These are phyloP conservation scores for Termitomyces sp. DNA, from an alignment of 768 basidiomycete genomes.

Conservation along the genomic window DNA sequence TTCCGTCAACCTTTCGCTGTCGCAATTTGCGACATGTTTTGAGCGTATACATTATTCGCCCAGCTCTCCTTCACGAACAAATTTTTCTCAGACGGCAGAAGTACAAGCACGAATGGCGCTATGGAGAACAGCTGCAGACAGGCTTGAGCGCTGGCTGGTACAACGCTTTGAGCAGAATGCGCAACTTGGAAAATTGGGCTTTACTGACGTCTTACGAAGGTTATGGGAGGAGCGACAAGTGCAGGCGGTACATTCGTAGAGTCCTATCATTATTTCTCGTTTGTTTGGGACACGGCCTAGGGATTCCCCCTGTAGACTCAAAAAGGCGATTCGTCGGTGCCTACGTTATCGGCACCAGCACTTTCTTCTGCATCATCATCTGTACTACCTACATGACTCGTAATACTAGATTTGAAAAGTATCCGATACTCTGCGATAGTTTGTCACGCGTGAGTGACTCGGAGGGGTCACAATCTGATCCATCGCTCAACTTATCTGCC, in stretches of 20 bases:
- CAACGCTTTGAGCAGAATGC: constrained; percentile 93
- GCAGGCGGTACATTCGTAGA: constrained; percentile 15
- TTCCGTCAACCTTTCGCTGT: constrained; percentile 89
- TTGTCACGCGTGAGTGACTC: constrained; percentile 11
- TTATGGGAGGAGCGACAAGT: constrained; percentile 71
- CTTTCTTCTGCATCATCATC: constrained; percentile 6
- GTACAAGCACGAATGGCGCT: constrained; percentile 78
- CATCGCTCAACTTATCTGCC: neutral
- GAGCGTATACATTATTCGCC: constrained; percentile 89
- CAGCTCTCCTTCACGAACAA: constrained; percentile 53
- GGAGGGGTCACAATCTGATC: constrained; percentile 11
- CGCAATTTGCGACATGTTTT: constrained; percentile 91
- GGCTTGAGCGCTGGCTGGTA: constrained; percentile 80
- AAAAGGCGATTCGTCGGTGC: constrained; percentile 10
- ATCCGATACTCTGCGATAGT: neutral
- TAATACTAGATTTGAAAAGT: constrained; percentile 9
- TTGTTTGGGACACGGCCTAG: constrained; percentile 4
- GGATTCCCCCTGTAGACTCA: constrained; percentile 11
- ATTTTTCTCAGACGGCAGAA: constrained; percentile 88
- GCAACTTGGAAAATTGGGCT: constrained; percentile 80
- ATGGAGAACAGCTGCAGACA: constrained; percentile 79
- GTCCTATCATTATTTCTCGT: constrained; percentile 2
- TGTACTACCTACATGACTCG: neutral
- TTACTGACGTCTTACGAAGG: constrained; percentile 81
- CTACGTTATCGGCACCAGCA: constrained; percentile 1